Evolutionary conservation across 169 alveolate genomes (phyloP).

Genomic region (Hepatocystis sp.): DNA sequence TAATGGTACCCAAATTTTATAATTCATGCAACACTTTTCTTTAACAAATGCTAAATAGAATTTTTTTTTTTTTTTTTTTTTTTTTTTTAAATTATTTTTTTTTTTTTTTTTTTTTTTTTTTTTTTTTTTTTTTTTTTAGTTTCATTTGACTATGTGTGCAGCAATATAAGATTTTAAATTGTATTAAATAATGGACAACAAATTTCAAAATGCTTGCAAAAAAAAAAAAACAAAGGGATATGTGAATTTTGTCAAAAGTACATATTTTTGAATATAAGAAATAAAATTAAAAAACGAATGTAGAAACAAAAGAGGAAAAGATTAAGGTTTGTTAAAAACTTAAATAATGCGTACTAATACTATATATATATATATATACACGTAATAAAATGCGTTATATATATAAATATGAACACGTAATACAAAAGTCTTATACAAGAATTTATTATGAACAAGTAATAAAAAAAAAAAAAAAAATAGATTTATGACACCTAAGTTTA

Average conservation of each 20-base stretch:
- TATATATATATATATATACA: constrained; percentile 14
- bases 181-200: constrained; percentile 17
- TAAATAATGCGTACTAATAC: neutral
- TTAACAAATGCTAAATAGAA: neutral
- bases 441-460: too few species aligned
- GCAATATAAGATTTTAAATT: neutral
- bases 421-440: too few species aligned
- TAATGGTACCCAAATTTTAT: neutral
- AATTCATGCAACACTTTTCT: constrained; percentile 9
- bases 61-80: constrained; percentile 17
- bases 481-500: neutral
- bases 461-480: too few species aligned
- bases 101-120: neutral
- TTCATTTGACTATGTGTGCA: constrained; percentile 31
- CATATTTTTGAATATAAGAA: constrained; percentile 17
- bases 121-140: neutral
- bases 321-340: neutral
- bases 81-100: constrained; percentile 6
- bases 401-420: constrained; percentile 16
- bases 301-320: constrained; percentile 5
- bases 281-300: constrained; percentile 4
- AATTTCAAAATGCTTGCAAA: neutral
- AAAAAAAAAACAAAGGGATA: constrained; percentile 9
- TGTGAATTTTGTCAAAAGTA: constrained; percentile 1
- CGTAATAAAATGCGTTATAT: neutral